phyloP scores from a whole-genome alignment of 768 basidiomycete genomes.

The Tricholoma terreum region DNA sequence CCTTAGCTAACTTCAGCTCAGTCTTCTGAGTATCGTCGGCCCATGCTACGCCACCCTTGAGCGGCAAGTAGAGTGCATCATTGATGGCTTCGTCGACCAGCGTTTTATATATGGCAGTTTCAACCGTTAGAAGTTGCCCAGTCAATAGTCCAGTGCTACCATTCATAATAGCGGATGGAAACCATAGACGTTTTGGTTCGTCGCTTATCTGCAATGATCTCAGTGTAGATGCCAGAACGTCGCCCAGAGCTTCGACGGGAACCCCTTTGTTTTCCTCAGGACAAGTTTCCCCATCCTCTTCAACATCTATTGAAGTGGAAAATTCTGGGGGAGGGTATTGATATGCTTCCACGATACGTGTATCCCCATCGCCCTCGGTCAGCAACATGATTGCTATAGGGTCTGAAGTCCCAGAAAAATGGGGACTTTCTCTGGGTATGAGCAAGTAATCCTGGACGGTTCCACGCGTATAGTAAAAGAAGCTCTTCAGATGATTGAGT shows the following conservation, averaged over 20 bases:
- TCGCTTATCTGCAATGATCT: conserved; percentile 33
- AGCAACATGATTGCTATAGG: conserved; percentile 65
- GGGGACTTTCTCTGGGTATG: conserved; percentile 66
- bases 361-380: conserved; percentile 45
- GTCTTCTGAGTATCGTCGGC: conserved; percentile 47
- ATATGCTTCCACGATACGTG: conserved; percentile 56
- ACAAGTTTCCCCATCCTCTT: background rate
- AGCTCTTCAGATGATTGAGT: conserved; percentile 43
- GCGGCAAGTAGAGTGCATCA: conserved; percentile 27
- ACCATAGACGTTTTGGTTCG: conserved; percentile 33
- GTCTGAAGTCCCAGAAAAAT: conserved; percentile 65
- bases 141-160: conserved; percentile 38
- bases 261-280: conserved; percentile 6
- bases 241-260: conserved; percentile 23
- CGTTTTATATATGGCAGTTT: conserved; percentile 44
- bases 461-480: conserved; percentile 56
- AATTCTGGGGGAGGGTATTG: conserved; percentile 68
- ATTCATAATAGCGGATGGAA: conserved; percentile 37
- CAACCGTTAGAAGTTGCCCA: conserved; percentile 45
- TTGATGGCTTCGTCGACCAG: conserved; percentile 26
- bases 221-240: conserved; percentile 42
- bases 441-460: conserved; percentile 77
- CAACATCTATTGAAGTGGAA: conserved; percentile 3
- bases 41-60: conserved; percentile 58
- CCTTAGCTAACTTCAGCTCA: conserved; percentile 56